phyloP scores from a whole-genome alignment of 805 yeast genomes.

The Nakazawaea pomicola region DNA sequence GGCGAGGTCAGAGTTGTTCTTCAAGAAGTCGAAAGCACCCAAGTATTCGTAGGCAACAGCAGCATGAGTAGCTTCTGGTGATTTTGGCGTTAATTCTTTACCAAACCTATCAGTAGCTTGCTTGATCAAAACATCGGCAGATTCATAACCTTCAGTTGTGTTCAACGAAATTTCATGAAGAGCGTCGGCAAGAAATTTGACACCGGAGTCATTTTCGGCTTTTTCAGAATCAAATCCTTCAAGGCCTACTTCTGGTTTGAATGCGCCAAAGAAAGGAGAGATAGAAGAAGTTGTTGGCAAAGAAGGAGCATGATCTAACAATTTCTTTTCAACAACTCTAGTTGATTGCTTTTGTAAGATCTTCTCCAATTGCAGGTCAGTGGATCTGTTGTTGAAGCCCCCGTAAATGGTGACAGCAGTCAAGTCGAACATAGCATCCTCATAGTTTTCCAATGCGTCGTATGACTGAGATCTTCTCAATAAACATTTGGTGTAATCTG shows the following conservation, averaged over 20 bases:
- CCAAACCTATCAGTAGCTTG: constrained; percentile 49
- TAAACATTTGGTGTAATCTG: constrained; percentile 87
- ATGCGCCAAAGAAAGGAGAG: constrained; percentile 86
- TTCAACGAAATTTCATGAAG: constrained; percentile 43
- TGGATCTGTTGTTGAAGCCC: constrained; percentile 71
- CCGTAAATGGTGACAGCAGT: constrained; percentile 85
- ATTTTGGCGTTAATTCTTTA: constrained; percentile 26
- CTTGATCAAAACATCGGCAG: constrained; percentile 51
- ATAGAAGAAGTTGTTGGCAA: constrained; percentile 83
- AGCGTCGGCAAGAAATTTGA: constrained; percentile 60
- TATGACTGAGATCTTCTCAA: constrained; percentile 91
- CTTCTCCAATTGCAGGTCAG: constrained; percentile 82
- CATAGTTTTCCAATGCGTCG: constrained; percentile 72
- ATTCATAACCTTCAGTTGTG: constrained; percentile 55
- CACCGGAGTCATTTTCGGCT: constrained; percentile 55
- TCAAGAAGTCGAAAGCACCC: constrained; percentile 81
- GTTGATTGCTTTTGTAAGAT: constrained; percentile 78
- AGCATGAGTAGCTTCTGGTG: constrained; percentile 37
- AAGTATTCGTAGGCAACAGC: constrained; percentile 79
- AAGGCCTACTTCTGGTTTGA: constrained; percentile 49
- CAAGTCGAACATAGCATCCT: constrained; percentile 86
- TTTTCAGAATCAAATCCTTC: constrained; percentile 41
- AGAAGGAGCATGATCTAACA: constrained; percentile 43
- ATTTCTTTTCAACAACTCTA: constrained; percentile 58
- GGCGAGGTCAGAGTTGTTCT: constrained; percentile 65